Base-by-base conservation (phyloP, 2,329 filamentous ascomycete genomes). In the Sporothrix humicola region DNA sequence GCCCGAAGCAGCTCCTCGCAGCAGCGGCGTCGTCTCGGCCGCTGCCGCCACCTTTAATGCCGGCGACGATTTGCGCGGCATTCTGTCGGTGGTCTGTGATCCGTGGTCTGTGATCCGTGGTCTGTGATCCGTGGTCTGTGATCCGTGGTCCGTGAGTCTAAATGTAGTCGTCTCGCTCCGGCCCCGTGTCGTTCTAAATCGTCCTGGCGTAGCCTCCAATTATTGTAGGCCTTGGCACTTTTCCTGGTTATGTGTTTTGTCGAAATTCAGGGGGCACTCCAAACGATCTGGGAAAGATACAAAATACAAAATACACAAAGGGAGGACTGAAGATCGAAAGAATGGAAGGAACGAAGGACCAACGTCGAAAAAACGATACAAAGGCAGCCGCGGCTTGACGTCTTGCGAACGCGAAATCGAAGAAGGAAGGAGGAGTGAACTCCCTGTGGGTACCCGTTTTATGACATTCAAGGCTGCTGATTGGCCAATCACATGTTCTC, bases 11-110 rank as follows among this genome's bases (percentile, higher is more conserved):
- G 31, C 31, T 37, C 31, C 31, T 37, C 31, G 31, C 31, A 37
- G 31, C 31, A 37, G 31, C 12, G 74, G 74, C 5, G 72, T 12
- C 42, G 12, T 37, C 58, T 76, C 74, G 48, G 42, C 26, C 48
- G 48, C 46, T 7, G 26, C 48, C 48, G 48, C 48, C 61, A 20
- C 61, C n/a, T 48, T 48, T 20, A 48, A 26, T 26, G 42, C 61
- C 61, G 31, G 31, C 31, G 61, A 48, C 6, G 61, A 66, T n/a
- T 44, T 69, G 66, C 48, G 66, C 26, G 66, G 13, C 66, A 69
- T 69, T 42, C n/a, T 20, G 59, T 3, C 12, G 13, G 26, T 44
- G 2, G 9, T 44, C 31, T 63, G 58, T n/a, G 4, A 2, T 42
- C 26, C 37, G 37, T 26, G 20, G 52, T 56, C 23, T 26, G 23